Evolutionary conservation across 140 eudicot genomes (phyloP).

Genomic region (Stevia rebaudiana): DNA sequence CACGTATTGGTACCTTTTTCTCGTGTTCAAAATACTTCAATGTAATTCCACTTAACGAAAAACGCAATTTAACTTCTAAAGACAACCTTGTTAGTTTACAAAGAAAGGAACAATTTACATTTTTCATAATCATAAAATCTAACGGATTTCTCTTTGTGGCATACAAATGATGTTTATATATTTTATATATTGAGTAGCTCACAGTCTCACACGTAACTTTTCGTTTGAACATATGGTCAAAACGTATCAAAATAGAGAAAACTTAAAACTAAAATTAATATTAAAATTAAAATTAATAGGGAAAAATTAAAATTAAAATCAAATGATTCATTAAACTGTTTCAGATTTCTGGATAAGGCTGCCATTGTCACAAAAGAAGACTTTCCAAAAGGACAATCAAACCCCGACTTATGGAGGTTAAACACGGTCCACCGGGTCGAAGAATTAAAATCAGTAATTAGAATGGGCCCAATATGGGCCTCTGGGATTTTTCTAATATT

Average conservation of each 20-base stretch:
- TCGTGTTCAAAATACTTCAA: neutral
- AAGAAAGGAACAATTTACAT: neutral
- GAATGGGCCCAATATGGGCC: slow-evolving; percentile 98
- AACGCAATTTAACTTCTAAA: neutral
- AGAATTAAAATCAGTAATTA: slow-evolving; percentile 66
- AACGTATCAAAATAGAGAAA: no score
- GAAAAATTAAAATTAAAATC: no score
- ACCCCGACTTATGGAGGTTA: slow-evolving; percentile 63
- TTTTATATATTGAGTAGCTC: no score
- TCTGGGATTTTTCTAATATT: slow-evolving; percentile 74
- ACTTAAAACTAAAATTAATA: no score
- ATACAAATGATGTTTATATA: no score
- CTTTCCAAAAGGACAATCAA: slow-evolving; percentile 24
- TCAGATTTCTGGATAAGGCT: slow-evolving; percentile 88
- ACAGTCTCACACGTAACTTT: no score
- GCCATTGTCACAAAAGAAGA: slow-evolving; percentile 66
- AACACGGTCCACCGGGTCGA: slow-evolving; percentile 87
- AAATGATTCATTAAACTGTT: neutral
- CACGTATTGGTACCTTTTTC: neutral
- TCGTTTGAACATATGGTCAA: no score
- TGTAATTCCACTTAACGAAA: neutral
- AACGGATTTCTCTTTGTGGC: no score
- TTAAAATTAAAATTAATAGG: no score
- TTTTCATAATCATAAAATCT: no score
- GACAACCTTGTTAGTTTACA: slow-evolving; percentile 3